Base-by-base conservation (phyloP, 306 rosid genomes). In the Dryas drummondii region DNA sequence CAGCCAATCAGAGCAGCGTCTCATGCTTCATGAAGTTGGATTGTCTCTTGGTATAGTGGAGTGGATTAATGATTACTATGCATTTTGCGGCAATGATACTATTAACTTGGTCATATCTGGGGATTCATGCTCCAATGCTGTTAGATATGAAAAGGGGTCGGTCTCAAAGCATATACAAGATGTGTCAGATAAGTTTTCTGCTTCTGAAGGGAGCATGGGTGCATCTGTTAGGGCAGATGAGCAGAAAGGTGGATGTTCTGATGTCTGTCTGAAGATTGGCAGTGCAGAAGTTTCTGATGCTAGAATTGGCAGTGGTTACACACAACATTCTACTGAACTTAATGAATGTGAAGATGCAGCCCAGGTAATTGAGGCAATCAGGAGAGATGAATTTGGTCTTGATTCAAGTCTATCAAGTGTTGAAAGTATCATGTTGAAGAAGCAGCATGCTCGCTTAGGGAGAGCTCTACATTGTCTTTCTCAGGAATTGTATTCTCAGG, bases 381-480 rank as follows among this genome's bases (percentile, higher is more conserved):
- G 98, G 86, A 83, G 76, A 60, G 97, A 94, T 80, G 98, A 94
- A 80, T 94, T 94, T 85, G 97, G 98, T 76, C 90, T 94, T 76
- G 96, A 87, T 86, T 86, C 91, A 62, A 83, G 82, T 76, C 83
- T 90, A 73, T 86, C 92, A 19, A 84, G 78, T 52, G 70, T 51
- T 79, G 94, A 91, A 70, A 85, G 82, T 82, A 70, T 80, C 85
- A 83, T 94, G 91, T 71, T 94, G 87, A 87, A 84, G 88, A 94
- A 91, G 86, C 98, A 91, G 79, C 98, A 94, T 81, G 96, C 98
- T 76, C 94, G 98, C 78, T 82, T 94, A 74, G 98, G 98, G 75
- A 91, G 98, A 87, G 98, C 98, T 71, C 86, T 94, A 75, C 97
- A 94, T 73, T 94, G 98, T 80, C 98, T 94, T 88, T 94, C 98